phyloP scores from a whole-genome alignment of 768 basidiomycete species.

The Cubamyces sp. region DNA sequence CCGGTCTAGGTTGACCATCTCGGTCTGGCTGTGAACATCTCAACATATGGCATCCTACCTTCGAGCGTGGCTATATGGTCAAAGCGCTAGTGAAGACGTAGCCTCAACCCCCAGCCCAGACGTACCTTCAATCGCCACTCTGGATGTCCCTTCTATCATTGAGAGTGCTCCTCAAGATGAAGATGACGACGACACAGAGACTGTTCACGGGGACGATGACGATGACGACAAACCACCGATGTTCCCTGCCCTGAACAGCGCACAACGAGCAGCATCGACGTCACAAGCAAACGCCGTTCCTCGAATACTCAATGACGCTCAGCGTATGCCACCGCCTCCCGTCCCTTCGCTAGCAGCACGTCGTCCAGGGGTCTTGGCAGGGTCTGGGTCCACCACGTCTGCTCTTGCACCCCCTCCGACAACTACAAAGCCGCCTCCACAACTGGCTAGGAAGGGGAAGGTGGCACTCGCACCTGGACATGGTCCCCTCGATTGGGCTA shows the following conservation, averaged over 20 bases:
- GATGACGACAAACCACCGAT: constrained; percentile 61
- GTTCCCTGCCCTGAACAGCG: constrained; percentile 74
- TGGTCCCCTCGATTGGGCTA: constrained; percentile 94
- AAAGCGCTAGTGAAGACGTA: constrained; percentile 29
- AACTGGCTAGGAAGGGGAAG: constrained; percentile 67
- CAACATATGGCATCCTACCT: constrained; percentile 59
- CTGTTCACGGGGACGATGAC: constrained; percentile 42
- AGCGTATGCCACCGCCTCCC: constrained; percentile 51
- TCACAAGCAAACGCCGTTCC: constrained; percentile 40
- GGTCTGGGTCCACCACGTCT: constrained; percentile 8
- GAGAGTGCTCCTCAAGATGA: constrained; percentile 41
- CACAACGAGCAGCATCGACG: constrained; percentile 55
- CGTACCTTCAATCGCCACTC: constrained; percentile 1
- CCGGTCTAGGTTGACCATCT: background rate
- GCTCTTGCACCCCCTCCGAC: constrained; percentile 65
- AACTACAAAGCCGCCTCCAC: constrained; percentile 57
- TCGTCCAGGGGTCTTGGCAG: constrained; percentile 34
- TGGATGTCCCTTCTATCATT: constrained; percentile 40
- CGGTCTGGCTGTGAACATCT: no score
- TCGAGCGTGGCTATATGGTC: constrained; percentile 53
- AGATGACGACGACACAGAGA: constrained; percentile 46
- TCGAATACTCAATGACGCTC: constrained; percentile 57
- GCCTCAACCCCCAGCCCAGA: no score
- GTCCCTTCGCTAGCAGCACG: constrained; percentile 45
- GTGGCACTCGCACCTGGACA: constrained; percentile 91